A percentile compares a stretch with the other conserved stretches of the same genome.
These are phyloP conservation scores for Yarrowia divulgata DNA, from an alignment of 805 yeast species.

Conservation along the genomic window DNA sequence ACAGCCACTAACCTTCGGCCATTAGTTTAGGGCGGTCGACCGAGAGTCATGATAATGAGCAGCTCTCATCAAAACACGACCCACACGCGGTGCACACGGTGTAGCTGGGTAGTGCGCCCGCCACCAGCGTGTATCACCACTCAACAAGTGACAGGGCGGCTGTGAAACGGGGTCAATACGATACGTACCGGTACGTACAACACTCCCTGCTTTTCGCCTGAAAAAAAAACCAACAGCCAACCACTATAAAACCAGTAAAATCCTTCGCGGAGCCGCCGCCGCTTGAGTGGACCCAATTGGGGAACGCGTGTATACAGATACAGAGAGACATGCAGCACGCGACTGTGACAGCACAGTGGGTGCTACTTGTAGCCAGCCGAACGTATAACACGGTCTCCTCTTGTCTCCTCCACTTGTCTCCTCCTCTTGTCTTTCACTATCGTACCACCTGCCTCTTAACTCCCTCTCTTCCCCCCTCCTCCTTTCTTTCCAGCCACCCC, in stretches of 20 bases:
- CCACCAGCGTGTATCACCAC: no score
- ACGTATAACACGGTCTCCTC: no score
- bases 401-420: no score
- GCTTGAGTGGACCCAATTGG: constrained; percentile 24
- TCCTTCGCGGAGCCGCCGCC: background rate
- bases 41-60: background rate
- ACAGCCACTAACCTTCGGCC: constrained; percentile 1
- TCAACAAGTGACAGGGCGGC: no score
- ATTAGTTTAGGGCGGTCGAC: constrained; percentile 9
- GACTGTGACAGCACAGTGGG: no score
- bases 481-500: constrained; percentile 9
- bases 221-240: background rate
- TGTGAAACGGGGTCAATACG: no score
- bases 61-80: background rate
- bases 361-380: no score
- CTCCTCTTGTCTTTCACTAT: background rate
- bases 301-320: constrained; percentile 20
- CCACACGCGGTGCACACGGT: background rate
- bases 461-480: background rate
- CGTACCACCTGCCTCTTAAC: background rate
- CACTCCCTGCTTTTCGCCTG: no score
- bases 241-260: constrained; percentile 6
- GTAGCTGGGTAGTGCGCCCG: no score
- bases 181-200: no score
- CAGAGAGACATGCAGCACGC: no score